Conservation (phyloP, 768 basidiomycete genomes). For the Suillus sp. region DNA sequence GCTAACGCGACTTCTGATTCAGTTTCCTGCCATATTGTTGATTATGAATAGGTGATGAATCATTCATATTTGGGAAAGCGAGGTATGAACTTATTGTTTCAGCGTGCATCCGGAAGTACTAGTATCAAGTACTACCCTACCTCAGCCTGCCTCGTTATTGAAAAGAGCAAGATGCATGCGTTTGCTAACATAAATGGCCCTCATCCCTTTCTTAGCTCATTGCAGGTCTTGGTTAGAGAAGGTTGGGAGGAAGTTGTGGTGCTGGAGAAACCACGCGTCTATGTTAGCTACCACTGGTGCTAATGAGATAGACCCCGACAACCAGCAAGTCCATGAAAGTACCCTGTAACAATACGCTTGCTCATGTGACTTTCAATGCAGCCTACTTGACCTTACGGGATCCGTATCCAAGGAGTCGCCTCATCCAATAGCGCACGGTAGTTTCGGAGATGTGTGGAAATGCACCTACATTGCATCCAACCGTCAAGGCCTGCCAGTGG, state of each 20-base stretch:
- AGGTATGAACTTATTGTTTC: background rate
- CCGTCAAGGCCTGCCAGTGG: background rate
- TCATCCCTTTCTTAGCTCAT: background rate
- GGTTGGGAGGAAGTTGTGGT: background rate
- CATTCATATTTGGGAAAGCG: too few relatives aligned
- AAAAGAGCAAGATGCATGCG: background rate
- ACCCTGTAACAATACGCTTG: background rate
- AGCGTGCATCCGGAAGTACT: too few relatives aligned
- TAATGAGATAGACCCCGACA: background rate
- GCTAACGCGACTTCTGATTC: background rate
- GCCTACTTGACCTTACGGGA: conserved; percentile 9
- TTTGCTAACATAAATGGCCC: background rate
- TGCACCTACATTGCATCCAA: background rate
- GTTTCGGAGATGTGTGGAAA: conserved; percentile 14
- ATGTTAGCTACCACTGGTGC: background rate
- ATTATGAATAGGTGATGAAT: too few relatives aligned
- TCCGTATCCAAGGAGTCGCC: background rate
- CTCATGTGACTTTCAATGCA: background rate
- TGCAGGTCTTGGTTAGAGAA: background rate
- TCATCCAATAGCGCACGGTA: conserved; percentile 10
- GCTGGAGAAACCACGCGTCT: background rate
- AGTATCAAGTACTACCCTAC: too few relatives aligned
- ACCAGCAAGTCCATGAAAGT: background rate
- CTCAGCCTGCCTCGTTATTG: too few relatives aligned
- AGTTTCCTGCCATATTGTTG: too few relatives aligned